Conservation (phyloP, 306 rosid genomes). For the Acmispon strigosus region DNA sequence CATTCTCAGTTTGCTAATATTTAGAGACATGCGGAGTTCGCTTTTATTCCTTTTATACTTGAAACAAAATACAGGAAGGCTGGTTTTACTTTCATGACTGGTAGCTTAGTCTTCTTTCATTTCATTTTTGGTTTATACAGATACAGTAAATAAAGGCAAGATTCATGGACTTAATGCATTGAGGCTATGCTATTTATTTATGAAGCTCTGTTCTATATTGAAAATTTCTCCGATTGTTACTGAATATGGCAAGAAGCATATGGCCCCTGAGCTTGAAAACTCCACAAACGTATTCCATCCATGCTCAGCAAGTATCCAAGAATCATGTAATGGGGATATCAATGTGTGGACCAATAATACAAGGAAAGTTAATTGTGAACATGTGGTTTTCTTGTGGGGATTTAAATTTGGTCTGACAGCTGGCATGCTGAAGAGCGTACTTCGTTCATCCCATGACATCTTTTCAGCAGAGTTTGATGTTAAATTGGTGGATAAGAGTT, state of each 20-base stretch:
- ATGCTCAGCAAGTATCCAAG: conserved; percentile 15
- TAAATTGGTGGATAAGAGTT: conserved; percentile 58
- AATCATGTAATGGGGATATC: conserved; percentile 30
- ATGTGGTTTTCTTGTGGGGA: conserved; percentile 82
- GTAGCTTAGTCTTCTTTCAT: background rate
- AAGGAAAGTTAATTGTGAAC: conserved; percentile 43
- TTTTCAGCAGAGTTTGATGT: conserved; percentile 69
- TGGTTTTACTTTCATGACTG: background rate
- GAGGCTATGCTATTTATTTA: conserved; percentile 55
- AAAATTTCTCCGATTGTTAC: conserved; percentile 35
- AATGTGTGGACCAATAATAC: conserved; percentile 45
- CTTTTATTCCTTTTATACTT: background rate
- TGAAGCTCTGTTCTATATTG: conserved; percentile 62
- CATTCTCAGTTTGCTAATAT: background rate
- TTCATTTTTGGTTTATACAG: conserved; percentile 27
- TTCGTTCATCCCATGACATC: conserved; percentile 40
- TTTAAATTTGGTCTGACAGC: conserved; percentile 55
- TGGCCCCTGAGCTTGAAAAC: conserved; percentile 35
- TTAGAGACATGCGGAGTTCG: background rate
- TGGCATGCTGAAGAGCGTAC: conserved; percentile 44
- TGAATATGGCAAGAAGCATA: conserved; percentile 20
- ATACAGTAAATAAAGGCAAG: conserved; percentile 44
- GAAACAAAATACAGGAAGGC: background rate
- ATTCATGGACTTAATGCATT: conserved; percentile 53
- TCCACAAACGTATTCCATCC: conserved; percentile 36